Conservation (phyloP, 83 land plant genomes). For the Diphasiastrum complanatum region DNA sequence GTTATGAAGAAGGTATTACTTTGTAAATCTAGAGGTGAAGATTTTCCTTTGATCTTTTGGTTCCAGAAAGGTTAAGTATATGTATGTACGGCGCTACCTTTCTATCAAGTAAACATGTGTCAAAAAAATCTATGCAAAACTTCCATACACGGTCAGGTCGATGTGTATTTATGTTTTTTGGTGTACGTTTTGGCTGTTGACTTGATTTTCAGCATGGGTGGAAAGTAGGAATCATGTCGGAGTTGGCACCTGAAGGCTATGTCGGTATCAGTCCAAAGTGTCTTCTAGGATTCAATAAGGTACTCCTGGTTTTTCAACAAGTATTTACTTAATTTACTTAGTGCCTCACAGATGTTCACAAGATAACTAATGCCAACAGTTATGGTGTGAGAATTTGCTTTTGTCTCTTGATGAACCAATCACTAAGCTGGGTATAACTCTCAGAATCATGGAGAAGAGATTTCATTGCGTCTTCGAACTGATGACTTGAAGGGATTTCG, state of each 20-base stretch:
- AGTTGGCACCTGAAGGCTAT: conserved; percentile 92
- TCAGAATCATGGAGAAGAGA: conserved; percentile 95
- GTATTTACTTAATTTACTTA: background rate
- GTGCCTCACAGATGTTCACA: background rate
- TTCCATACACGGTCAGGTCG: background rate
- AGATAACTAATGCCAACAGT: too few relatives aligned
- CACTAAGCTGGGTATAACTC: background rate
- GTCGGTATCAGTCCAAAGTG: conserved; percentile 94
- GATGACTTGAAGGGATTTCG: conserved; percentile 96
- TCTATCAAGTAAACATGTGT: background rate
- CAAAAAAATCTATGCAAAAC: background rate
- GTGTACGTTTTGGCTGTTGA: background rate
- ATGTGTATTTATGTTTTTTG: background rate
- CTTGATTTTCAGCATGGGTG: conserved; percentile 60
- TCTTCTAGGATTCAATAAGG: conserved; percentile 89
- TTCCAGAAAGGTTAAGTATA: too few relatives aligned
- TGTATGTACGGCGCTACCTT: too few relatives aligned
- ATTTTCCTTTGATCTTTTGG: too few relatives aligned
- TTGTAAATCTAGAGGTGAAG: too few relatives aligned
- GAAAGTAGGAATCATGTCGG: conserved; percentile 90
- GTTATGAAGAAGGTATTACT: conserved; percentile 86
- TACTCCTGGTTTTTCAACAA: conserved; percentile 9
- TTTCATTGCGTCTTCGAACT: conserved; percentile 87
- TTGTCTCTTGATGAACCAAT: background rate
- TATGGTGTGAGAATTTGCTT: background rate